phyloP scores from a whole-genome alignment of 495 filamentous ascomycete species.

The Elasticomyces elasticus region DNA sequence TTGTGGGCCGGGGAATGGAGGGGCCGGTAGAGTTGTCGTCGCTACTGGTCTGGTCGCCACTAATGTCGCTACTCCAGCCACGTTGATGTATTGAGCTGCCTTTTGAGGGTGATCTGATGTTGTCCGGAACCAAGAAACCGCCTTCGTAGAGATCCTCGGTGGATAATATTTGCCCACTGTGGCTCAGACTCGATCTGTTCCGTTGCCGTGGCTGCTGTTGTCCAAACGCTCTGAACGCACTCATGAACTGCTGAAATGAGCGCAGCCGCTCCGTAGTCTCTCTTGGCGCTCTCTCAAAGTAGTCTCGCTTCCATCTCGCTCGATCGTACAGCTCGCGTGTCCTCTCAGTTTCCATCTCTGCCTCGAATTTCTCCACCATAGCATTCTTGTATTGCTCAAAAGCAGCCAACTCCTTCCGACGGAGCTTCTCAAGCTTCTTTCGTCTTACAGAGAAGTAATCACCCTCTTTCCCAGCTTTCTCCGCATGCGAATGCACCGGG shows the following conservation, averaged over 20 bases:
- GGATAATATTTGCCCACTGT: slow-evolving; percentile 11
- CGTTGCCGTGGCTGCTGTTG: slow-evolving; percentile 5
- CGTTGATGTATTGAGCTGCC: slow-evolving; percentile 1
- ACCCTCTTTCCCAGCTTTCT: neutral
- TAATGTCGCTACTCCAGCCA: slow-evolving; percentile 20
- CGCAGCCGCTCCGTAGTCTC: slow-evolving; percentile 14
- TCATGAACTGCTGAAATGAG: slow-evolving; percentile 11
- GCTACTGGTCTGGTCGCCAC: slow-evolving; percentile 18
- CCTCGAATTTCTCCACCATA: slow-evolving; percentile 19
- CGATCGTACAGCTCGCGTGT: slow-evolving; percentile 11
- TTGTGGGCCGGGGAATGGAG: neutral
- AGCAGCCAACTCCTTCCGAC: slow-evolving; percentile 12
- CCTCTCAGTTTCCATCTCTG: slow-evolving; percentile 9
- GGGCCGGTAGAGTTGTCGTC: slow-evolving; percentile 12
- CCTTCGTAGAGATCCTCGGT: slow-evolving; percentile 2
- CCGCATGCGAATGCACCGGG: neutral
- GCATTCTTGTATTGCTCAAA: slow-evolving; percentile 15
- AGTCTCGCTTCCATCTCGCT: slow-evolving; percentile 15
- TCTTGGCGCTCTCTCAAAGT: slow-evolving; percentile 16
- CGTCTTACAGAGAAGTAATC: slow-evolving; percentile 12
- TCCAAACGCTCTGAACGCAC: slow-evolving; percentile 13
- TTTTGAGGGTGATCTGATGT: neutral
- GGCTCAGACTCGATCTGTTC: slow-evolving; percentile 1
- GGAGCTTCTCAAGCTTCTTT: slow-evolving; percentile 15
- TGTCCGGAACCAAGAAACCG: neutral